Percentiles rank a stretch among this genome's conserved stretches.
Evolutionary conservation across 352 stramenopile species (phyloP).

Genomic region (Stephanocyclus meneghinianus): DNA sequence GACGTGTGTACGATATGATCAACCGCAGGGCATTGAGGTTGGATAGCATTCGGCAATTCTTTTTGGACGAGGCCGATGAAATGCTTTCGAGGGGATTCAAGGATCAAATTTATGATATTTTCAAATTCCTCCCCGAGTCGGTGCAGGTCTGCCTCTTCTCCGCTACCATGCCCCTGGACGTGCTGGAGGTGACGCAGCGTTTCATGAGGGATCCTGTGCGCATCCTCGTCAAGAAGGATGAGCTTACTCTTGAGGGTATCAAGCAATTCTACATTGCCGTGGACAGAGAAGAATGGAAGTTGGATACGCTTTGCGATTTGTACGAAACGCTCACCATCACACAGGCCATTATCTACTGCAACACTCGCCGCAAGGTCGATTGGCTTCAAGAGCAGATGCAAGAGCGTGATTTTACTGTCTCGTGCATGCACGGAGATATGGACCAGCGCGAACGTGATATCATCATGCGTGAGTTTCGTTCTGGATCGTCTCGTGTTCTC

Average conservation of each 20-base stretch:
- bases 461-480: conserved; percentile 99
- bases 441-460: conserved; percentile 98
- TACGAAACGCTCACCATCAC: conserved; percentile 99
- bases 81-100: conserved; percentile 99
- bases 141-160: conserved; percentile 98
- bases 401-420: conserved; percentile 98
- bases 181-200: conserved; percentile 96
- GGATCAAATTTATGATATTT: conserved; percentile 99
- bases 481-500: conserved; percentile 96
- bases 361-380: conserved; percentile 98
- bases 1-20: conserved; percentile 99
- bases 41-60: conserved; percentile 95
- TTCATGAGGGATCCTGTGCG: conserved; percentile 99
- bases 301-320: conserved; percentile 99
- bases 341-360: conserved; percentile 99
- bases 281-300: conserved; percentile 99
- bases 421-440: conserved; percentile 99
- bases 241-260: conserved; percentile 99
- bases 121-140: conserved; percentile 97
- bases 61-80: conserved; percentile 99
- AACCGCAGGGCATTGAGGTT: conserved; percentile 93
- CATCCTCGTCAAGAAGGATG: conserved; percentile 99
- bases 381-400: conserved; percentile 99
- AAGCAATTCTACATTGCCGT: conserved; percentile 99
- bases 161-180: conserved; percentile 98